These are phyloP conservation scores for Neonectria coccinea DNA, from an alignment of 2,329 filamentous ascomycete species.

Conservation along the genomic window DNA sequence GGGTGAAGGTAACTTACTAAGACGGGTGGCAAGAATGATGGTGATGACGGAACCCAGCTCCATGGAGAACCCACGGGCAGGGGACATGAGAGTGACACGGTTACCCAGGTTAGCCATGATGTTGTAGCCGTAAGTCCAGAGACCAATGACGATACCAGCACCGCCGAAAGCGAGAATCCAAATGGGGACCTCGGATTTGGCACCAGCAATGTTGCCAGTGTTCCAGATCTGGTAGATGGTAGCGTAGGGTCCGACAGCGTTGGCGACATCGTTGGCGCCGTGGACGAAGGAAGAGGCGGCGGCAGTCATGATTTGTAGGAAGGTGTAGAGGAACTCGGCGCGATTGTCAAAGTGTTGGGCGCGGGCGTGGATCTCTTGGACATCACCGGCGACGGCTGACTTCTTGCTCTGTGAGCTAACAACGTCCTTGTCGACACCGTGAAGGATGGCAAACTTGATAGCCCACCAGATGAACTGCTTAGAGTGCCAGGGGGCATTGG, in stretches of 20 bases:
- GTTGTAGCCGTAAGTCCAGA: conserved; percentile 72
- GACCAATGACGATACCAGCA: conserved; percentile 64
- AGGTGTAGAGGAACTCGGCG: conserved; percentile 70
- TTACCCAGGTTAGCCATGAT: conserved; percentile 74
- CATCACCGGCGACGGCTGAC: conserved; percentile 62
- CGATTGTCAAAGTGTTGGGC: conserved; percentile 72
- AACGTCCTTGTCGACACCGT: conserved; percentile 60
- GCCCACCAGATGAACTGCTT: conserved; percentile 58
- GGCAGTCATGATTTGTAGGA: conserved; percentile 70
- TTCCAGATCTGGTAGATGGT: conserved; percentile 72
- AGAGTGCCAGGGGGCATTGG: conserved; percentile 57
- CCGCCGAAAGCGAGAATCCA: conserved; percentile 71
- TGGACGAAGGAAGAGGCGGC: conserved; percentile 73
- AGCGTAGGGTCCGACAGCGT: conserved; percentile 72
- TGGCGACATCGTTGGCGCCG: conserved; percentile 75
- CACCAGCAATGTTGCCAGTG: conserved; percentile 56
- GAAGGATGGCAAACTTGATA: conserved; percentile 59
- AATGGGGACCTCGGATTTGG: conserved; percentile 63
- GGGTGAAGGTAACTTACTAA: conserved; percentile 53
- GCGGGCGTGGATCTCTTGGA: conserved; percentile 66
- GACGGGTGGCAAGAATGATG: conserved; percentile 72
- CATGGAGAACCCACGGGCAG: conserved; percentile 69
- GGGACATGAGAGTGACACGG: conserved; percentile 72
- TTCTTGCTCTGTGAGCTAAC: conserved; percentile 51
- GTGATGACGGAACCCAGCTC: conserved; percentile 72